phyloP scores from a whole-genome alignment of 2,329 filamentous ascomycete genomes.

The Fusarium denticulatum region DNA sequence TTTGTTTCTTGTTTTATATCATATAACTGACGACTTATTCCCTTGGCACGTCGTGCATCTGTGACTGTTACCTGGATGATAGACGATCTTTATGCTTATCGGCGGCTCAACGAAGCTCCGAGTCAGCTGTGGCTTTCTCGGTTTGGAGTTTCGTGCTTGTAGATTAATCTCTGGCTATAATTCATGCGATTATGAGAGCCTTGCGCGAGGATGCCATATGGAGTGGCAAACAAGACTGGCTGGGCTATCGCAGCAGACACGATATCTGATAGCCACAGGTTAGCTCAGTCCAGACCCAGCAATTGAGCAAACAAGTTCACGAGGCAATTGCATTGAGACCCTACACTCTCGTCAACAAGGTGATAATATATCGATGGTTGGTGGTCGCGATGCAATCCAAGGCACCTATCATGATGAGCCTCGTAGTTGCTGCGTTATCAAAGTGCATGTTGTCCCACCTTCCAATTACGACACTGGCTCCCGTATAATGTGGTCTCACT shows the following conservation, averaged over 20 bases:
- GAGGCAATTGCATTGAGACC: neutral
- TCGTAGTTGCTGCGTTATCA: neutral
- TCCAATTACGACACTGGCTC: slow-evolving; percentile 15
- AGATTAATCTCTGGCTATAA: neutral
- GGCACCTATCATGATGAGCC: neutral
- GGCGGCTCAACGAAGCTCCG: neutral
- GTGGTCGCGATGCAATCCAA: neutral
- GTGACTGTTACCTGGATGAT: neutral
- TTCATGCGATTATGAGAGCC: neutral
- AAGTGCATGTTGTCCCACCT: slow-evolving; percentile 23
- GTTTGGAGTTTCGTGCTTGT: neutral
- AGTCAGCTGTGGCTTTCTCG: neutral
- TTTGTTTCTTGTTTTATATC: neutral
- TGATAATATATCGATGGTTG: too few relatives aligned
- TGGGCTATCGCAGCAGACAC: neutral
- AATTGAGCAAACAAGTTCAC: neutral
- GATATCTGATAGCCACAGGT: neutral
- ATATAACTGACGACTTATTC: neutral
- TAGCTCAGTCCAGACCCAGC: neutral
- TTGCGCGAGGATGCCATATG: neutral
- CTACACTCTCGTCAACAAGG: rapidly evolving
- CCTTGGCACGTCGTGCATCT: neutral
- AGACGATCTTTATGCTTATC: neutral
- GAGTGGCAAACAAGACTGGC: neutral
- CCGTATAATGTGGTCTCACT: neutral